Evolutionary conservation across 148 eudicot species (phyloP).

Genomic region (Fagopyrum esculentum): DNA sequence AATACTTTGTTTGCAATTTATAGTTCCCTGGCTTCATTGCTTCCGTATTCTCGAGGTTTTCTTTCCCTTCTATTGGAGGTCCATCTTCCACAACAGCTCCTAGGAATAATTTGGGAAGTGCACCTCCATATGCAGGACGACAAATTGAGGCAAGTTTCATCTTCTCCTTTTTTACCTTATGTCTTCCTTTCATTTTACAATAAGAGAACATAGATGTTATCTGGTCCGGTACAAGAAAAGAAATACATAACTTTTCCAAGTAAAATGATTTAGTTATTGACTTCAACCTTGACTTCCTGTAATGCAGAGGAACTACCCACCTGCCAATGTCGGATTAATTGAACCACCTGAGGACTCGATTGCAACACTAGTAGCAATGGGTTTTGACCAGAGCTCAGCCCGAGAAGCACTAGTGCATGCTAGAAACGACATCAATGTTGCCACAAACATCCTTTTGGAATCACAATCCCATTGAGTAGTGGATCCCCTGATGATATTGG

Average conservation of each 20-base stretch:
- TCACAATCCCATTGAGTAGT: slow-evolving; percentile 52
- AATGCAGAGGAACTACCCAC: slow-evolving; percentile 50
- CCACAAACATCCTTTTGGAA: slow-evolving; percentile 91
- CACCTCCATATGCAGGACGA: slow-evolving; percentile 47
- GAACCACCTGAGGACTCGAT: slow-evolving; percentile 83
- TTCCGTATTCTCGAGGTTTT: slow-evolving; percentile 66
- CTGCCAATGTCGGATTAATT: slow-evolving; percentile 28
- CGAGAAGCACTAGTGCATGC: slow-evolving; percentile 83
- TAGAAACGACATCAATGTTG: slow-evolving; percentile 75
- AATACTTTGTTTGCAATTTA: slow-evolving; percentile 15
- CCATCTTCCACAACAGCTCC: slow-evolving; percentile 43
- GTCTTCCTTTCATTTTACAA: not conserved
- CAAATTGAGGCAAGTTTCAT: slow-evolving; percentile 66
- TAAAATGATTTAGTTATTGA: not conserved
- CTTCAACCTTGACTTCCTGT: not conserved
- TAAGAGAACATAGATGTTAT: not conserved
- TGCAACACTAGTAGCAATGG: slow-evolving; percentile 81
- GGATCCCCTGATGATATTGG: not conserved
- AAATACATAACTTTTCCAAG: not conserved
- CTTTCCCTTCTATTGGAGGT: slow-evolving; percentile 60
- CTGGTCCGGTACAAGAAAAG: not conserved
- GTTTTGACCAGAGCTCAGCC: slow-evolving; percentile 71
- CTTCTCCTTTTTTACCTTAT: not conserved
- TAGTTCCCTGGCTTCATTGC: slow-evolving; percentile 80
- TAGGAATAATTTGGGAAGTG: slow-evolving; percentile 46